Evolutionary conservation across 2,329 filamentous ascomycete species (phyloP), one percentile per base, ranked within the genome.

Genomic region (Fusarium scirpi): DNA sequence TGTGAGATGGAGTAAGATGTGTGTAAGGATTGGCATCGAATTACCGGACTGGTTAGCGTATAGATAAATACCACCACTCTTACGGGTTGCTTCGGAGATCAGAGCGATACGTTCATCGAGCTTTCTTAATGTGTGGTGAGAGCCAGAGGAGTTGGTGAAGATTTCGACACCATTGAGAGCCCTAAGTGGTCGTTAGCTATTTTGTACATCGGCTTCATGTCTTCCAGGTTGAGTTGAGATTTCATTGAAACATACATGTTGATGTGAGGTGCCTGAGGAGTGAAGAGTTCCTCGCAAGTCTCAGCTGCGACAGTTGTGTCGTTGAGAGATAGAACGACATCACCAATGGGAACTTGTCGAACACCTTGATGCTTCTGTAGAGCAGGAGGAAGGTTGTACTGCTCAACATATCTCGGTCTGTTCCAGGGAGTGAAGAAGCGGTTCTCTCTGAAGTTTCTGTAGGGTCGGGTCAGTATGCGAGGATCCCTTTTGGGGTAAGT

Each of bases 21-120:
- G 20, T 9, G 8, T 8, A 5, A 15, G 5, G 2, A 1, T 11
- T 16, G 18, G 1, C 2, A 15, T 20, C 5, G 29, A 48, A 3
- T 47, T 45, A 58, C 78, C 78, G 9, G 73, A 76, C 6, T 74
- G 73, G 32, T 82, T 82, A 8, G 80, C 73, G 48, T 82, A 82
- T 1, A 85, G 77, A 70, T 90, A 90, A 12, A 90, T 81, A 25
- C 88, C 88, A 6, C 88, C 88, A 24, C 81, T 82, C 74, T 90
- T 91, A 10, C 85, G 81, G 0, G 91, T 93, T 1, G 89, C 89
- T 71, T 92, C 86, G 3, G 83, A 81, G 57, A 94, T 93, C 8
- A 94, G 80, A 8, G 88, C 85, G 29, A 94, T 80, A 3, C 90
- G 82, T 0, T 83, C 87, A 61, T 90, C 81, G 1, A 94, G 85